phyloP scores from a whole-genome alignment of 331 rosid species.

The Erythrophleum ivorense region DNA sequence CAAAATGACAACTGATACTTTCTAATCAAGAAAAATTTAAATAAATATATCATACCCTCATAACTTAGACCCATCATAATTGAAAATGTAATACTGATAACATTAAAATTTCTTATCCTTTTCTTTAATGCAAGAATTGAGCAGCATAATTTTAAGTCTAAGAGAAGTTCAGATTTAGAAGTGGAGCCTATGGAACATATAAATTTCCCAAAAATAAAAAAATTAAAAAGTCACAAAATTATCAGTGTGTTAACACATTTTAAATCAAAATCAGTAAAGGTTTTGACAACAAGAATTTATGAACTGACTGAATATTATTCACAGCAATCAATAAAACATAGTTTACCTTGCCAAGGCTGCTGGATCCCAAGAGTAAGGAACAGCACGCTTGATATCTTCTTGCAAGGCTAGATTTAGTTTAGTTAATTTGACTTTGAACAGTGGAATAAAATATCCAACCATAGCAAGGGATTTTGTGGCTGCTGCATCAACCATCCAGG shows the following conservation, averaged over 20 bases:
- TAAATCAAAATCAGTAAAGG: conserved; percentile 21
- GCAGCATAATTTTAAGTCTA: neutral
- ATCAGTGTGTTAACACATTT: neutral
- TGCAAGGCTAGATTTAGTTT: conserved; percentile 61
- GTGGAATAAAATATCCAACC: conserved; percentile 84
- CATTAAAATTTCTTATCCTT: neutral
- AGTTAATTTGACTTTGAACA: conserved; percentile 63
- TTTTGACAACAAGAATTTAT: conserved; percentile 15
- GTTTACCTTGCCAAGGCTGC: conserved; percentile 88
- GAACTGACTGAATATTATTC: conserved; percentile 4
- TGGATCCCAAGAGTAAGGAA: conserved; percentile 97
- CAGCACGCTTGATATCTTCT: conserved; percentile 82
- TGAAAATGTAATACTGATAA: conserved; percentile 4
- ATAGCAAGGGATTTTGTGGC: conserved; percentile 93
- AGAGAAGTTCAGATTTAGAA: neutral
- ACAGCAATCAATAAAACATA: conserved; percentile 27
- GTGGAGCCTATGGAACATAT: neutral
- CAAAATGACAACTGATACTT: neutral
- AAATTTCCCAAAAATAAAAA: neutral
- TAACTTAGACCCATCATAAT: neutral
- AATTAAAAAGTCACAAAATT: neutral
- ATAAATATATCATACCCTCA: conserved; percentile 7
- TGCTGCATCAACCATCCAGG: conserved; percentile 81
- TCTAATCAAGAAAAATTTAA: conserved; percentile 18
- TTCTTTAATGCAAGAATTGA: neutral